A percentile compares a stretch with the other conserved stretches of the same genome.
Evolutionary conservation across 1,284 basidiomycete species (phyloP).

Genomic region (Puccinia horiana): DNA sequence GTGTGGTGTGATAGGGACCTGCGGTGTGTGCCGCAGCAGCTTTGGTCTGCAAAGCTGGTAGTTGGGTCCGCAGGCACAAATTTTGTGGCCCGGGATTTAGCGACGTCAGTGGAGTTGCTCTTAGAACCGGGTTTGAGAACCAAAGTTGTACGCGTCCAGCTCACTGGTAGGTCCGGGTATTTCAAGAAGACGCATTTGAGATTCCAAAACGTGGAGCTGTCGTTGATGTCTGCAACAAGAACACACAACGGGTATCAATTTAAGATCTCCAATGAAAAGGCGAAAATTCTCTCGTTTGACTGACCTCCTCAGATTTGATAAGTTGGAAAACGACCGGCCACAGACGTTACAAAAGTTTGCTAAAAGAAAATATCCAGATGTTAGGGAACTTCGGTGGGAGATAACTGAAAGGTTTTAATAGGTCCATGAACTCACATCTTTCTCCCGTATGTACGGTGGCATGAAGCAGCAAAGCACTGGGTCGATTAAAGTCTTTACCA

Average conservation of each 20-base stretch:
- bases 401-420: too few species aligned
- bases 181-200: constrained; percentile 23
- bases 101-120: too few species aligned
- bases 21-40: too few species aligned
- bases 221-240: constrained; percentile 32
- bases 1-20: too few species aligned
- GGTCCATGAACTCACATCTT: constrained; percentile 22
- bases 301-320: constrained; percentile 41
- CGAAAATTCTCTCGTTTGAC: not conserved
- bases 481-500: constrained; percentile 46
- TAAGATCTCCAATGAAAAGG: not conserved
- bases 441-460: constrained; percentile 43
- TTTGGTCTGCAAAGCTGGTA: too few species aligned
- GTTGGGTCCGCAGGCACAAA: too few species aligned
- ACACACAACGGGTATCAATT: not conserved
- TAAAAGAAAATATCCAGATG: not conserved
- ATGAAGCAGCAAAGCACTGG: constrained; percentile 43
- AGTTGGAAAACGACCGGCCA: constrained; percentile 36
- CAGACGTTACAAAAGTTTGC: constrained; percentile 49
- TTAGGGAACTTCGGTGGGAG: too few species aligned
- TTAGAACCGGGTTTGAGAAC: constrained; percentile 23
- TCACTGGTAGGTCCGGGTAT: constrained; percentile 33
- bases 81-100: too few species aligned
- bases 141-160: constrained; percentile 26
- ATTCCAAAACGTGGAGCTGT: constrained; percentile 47